Base-by-base conservation (phyloP, 2,329 filamentous ascomycete genomes). In the Aureobasidium sp. region DNA sequence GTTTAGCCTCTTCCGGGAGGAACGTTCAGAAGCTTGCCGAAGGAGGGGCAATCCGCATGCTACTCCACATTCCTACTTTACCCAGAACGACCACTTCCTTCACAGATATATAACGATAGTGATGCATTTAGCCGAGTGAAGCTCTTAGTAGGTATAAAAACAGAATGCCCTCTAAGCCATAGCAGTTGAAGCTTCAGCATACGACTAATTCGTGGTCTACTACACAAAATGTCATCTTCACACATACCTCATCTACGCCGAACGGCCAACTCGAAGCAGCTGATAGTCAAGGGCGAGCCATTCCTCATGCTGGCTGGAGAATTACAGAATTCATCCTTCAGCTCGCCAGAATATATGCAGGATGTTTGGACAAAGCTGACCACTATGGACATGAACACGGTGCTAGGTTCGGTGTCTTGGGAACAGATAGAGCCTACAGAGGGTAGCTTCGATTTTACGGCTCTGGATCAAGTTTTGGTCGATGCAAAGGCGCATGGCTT, bases 271-370 rank as follows among this genome's bases (percentile, higher is more conserved):
- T 65, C 67, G 7, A 67, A 69, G 26, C 77, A 81, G 63, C 71
- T 80, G 15, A 67, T 78, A 47, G 75, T 80, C 64, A 65, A 79
- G 68, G 77, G 74, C 64, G 67, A 75, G 34, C 78, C 77, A 0
- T 78, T 78, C 59, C 74, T 79, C 39, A 75, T 78, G 64, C 71
- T 78, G 6, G 75, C 70, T n/a, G 78, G 69, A 10, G 77, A 81
- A 69, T 68, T 80, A 41, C 78, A 80, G 61, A 81, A 80, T 65
- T 81, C 78, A 0, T 78, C 77, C 1, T 70, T 80, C 51, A 76
- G 72, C 9, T 79, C 76, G 5, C 71, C 75, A 8, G 69, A 73
- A 50, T 79, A 76, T 63, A 81, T 81, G 78, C 66, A 71, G 17
- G 70, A 73, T 8, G 69, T 75, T 7, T 81, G 78, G 77, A 71